Evolutionary conservation across 2,329 filamentous ascomycete genomes (phyloP).

Genomic region (Colletotrichum gigasporum): DNA sequence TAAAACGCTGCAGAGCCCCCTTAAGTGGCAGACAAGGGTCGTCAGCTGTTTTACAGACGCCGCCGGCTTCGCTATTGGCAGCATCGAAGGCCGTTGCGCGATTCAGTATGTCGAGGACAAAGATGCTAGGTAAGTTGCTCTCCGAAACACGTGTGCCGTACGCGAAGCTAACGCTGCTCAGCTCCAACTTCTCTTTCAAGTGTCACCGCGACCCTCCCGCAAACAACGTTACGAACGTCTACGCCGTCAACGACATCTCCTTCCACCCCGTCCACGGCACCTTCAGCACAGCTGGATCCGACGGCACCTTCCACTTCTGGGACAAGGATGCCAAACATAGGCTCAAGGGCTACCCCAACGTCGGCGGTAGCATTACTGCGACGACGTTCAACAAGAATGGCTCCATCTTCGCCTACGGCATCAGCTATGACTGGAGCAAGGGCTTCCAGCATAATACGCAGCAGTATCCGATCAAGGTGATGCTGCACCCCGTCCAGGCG

Average conservation of each 20-base stretch:
- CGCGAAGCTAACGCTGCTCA: constrained; percentile 42
- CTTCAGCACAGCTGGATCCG: constrained; percentile 95
- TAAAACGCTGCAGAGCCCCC: constrained; percentile 93
- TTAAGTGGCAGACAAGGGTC: constrained; percentile 98
- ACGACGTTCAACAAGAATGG: constrained; percentile 93
- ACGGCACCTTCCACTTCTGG: constrained; percentile 98
- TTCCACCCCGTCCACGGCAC: constrained; percentile 98
- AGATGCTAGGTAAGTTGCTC: constrained; percentile 70
- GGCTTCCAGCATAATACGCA: constrained; percentile 87
- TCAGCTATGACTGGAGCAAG: constrained; percentile 99
- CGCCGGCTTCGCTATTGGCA: constrained; percentile 91
- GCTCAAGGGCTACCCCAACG: constrained; percentile 86
- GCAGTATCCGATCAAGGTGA: constrained; percentile 80
- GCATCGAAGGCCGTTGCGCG: constrained; percentile 95
- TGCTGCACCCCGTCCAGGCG: constrained; percentile 78
- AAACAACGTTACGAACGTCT: constrained; percentile 85
- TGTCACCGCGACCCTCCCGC: constrained; percentile 88
- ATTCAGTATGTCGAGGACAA: constrained; percentile 99
- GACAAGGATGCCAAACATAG: constrained; percentile 92
- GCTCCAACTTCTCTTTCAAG: constrained; percentile 98
- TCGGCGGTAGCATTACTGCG: constrained; percentile 86
- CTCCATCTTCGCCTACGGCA: constrained; percentile 85
- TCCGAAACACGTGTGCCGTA: not conserved
- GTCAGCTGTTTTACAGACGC: constrained; percentile 95
- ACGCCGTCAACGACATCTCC: constrained; percentile 95